These are phyloP conservation scores for Darksidea phi DNA, from an alignment of 495 filamentous ascomycete genomes.

Conservation along the genomic window DNA sequence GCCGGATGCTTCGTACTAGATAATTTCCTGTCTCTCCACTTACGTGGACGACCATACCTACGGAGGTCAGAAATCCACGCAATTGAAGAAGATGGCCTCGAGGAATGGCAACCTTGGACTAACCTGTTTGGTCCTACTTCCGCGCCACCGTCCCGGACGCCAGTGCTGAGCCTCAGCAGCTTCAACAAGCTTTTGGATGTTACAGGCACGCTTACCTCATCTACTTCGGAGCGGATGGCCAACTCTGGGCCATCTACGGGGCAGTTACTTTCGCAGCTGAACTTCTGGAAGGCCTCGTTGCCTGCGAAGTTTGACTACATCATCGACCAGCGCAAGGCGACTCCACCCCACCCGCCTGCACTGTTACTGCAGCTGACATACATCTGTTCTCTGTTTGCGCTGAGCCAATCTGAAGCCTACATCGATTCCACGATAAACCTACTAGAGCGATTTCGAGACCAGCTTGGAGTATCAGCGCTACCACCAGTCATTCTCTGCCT, in stretches of 20 bases:
- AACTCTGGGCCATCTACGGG: background rate
- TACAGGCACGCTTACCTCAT: constrained; percentile 45
- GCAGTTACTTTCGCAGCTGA: background rate
- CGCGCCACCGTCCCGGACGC: constrained; percentile 47
- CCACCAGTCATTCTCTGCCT: constrained; percentile 13
- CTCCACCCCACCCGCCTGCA: constrained; percentile 14
- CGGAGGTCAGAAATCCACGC: constrained; percentile 50
- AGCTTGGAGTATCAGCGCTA: constrained; percentile 9
- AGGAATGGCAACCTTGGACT: constrained; percentile 73
- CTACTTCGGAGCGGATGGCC: background rate
- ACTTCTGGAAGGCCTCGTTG: constrained; percentile 23
- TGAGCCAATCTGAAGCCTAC: background rate
- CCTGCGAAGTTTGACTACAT: constrained; percentile 18
- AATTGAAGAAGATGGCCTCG: constrained; percentile 62
- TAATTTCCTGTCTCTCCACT: constrained; percentile 59
- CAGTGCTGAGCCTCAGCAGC: constrained; percentile 59
- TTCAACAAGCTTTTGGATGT: constrained; percentile 60
- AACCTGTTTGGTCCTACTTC: constrained; percentile 48
- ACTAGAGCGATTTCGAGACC: constrained; percentile 6
- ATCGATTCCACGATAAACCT: constrained; percentile 3
- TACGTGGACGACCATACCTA: constrained; percentile 56
- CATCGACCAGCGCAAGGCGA: background rate
- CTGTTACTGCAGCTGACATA: constrained; percentile 17
- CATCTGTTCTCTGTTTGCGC: background rate
- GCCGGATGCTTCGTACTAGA: constrained; percentile 67